Base-by-base conservation (phyloP, 306 rosid species). In the Prunus mongolica region DNA sequence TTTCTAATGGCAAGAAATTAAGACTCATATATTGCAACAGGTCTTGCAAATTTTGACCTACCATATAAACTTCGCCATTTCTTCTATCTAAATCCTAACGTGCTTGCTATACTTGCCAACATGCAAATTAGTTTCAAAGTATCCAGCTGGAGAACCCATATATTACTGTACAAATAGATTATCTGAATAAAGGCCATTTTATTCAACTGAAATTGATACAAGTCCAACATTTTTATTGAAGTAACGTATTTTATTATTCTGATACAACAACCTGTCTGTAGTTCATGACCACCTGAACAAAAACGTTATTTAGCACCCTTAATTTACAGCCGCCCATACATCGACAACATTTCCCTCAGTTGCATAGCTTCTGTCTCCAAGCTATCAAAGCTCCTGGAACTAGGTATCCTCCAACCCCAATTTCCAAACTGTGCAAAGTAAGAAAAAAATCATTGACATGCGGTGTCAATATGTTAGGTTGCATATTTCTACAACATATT, bases 381-480 rank as follows among this genome's bases (percentile, higher is more conserved):
- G 79, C 79, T 67, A 77, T 91, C 89, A 77, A 94, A 91, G 88
- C 89, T 89, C 83, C 75, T 55, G 67, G 93, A 84, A 81, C 81
- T 76, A 44, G 93, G 86, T 46, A 91, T 64, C 81, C 96, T 88
- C 98, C 97, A 94, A 78, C 94, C 82, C 98, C 98, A 94, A 81
- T 94, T 94, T 83, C 98, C 98, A 63, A 87, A 85, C 98, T 94
- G 84, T 32, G 54, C 16, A 44, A 13, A 77, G 46, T 55, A 67
- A 80, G 0, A 38, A 52, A 27, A 28, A 45, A 8, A 62, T 65
- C 50, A 79, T 50, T 34, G 28, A 22, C 27, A 10, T 38, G 44
- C 44, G 30, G 27, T 49, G 2, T 11, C 24, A 34, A 7, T 11
- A 2, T 15, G 2, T 18, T 16, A 18, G 65, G 22, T 34, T 32